Evolutionary conservation across 768 basidiomycete genomes (phyloP).

Genomic region (Mrakia hoshinonis): DNA sequence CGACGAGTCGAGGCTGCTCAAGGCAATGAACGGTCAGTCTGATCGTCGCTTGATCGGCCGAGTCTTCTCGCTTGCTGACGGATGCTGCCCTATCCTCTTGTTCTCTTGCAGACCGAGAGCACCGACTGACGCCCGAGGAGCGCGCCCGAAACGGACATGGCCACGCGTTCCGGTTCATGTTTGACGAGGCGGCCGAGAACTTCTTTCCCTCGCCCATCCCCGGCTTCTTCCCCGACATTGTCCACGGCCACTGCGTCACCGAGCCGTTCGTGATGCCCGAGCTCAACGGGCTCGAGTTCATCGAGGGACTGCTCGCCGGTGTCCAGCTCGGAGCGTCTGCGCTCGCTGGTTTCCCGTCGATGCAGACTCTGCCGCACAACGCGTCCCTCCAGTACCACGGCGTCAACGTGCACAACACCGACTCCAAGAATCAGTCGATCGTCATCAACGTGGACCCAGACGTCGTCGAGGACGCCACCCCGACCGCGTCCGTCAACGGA

Average conservation of each 20-base stretch:
- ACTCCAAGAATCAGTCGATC: slow-evolving; percentile 89
- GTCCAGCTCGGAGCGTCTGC: slow-evolving; percentile 76
- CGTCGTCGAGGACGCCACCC: too few relatives aligned
- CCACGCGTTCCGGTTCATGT: slow-evolving; percentile 64
- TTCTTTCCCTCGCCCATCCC: slow-evolving; percentile 84
- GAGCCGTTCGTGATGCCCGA: slow-evolving; percentile 82
- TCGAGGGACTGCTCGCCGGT: slow-evolving; percentile 79
- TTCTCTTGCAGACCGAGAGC: slow-evolving; percentile 56
- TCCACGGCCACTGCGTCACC: slow-evolving; percentile 68
- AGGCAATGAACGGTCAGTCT: slow-evolving; percentile 68
- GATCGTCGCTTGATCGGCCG: too few relatives aligned
- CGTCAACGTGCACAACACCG: slow-evolving; percentile 85
- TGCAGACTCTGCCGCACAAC: slow-evolving; percentile 75
- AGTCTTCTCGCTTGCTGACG: neutral
- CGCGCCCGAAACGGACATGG: slow-evolving; percentile 65
- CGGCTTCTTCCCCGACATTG: slow-evolving; percentile 84
- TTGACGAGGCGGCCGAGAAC: slow-evolving; percentile 54
- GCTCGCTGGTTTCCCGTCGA: slow-evolving; percentile 91
- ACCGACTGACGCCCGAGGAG: slow-evolving; percentile 68
- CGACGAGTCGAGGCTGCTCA: slow-evolving; percentile 63
- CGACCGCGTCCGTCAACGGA: slow-evolving; percentile 37
- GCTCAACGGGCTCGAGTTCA: slow-evolving; percentile 68
- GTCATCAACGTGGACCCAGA: slow-evolving; percentile 55
- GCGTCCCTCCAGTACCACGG: slow-evolving; percentile 71
- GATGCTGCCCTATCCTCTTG: neutral